These are phyloP conservation scores for Silene uniflora DNA, from an alignment of 148 eudicot genomes.

Conservation along the genomic window DNA sequence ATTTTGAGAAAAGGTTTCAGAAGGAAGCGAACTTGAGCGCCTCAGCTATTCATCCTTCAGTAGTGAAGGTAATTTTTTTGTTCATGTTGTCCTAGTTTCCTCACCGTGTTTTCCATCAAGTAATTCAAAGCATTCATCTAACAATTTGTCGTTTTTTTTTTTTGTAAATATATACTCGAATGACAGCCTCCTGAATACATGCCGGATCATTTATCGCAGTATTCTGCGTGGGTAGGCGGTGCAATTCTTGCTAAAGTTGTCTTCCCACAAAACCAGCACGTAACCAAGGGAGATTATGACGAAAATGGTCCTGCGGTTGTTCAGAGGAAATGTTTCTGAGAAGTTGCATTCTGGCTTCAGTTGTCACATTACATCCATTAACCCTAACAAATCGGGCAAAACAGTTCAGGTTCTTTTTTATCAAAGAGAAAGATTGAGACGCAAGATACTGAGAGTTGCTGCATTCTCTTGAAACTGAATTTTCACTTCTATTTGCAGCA, in stretches of 20 bases:
- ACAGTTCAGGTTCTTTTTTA: background rate
- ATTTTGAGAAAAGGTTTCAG: constrained; percentile 93
- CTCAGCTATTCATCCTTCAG: constrained; percentile 87
- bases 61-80: constrained; percentile 69
- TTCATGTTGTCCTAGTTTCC: background rate
- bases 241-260: constrained; percentile 99
- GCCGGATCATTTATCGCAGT: constrained; percentile 78
- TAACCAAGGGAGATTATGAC: constrained; percentile 91
- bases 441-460: background rate
- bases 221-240: constrained; percentile 91
- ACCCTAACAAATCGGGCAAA: constrained; percentile 18
- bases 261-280: constrained; percentile 95
- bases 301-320: constrained; percentile 90
- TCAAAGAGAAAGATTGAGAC: background rate
- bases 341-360: background rate
- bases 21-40: constrained; percentile 84
- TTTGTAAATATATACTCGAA: background rate
- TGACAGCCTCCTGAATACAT: constrained; percentile 92
- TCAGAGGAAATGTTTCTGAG: constrained; percentile 78
- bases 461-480: background rate
- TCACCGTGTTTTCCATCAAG: background rate
- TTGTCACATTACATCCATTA: constrained; percentile 18
- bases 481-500: background rate
- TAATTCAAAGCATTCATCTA: background rate
- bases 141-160: background rate